Percentiles rank a stretch among this genome's conserved stretches.
Conservation (phyloP, 2,329 filamentous ascomycete species). For the Fusarium sambucinum region DNA sequence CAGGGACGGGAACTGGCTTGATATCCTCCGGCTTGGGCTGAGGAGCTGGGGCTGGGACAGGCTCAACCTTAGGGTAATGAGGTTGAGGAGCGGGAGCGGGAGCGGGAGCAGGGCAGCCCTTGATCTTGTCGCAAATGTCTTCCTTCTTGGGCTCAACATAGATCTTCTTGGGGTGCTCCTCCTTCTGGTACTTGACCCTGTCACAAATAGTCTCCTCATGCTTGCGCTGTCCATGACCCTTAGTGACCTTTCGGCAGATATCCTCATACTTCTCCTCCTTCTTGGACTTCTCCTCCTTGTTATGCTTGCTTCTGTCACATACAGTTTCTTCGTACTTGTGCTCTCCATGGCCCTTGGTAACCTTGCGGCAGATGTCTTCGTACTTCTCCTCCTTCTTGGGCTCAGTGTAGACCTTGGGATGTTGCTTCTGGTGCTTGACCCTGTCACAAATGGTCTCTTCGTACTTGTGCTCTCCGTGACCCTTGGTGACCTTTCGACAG, state of each 20-base stretch:
- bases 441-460: slow-evolving; percentile 18
- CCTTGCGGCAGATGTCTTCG: too few relatives aligned
- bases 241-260: too few relatives aligned
- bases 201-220: slow-evolving; percentile 23
- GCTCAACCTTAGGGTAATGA: background rate
- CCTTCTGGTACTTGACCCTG: slow-evolving; percentile 12
- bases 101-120: background rate
- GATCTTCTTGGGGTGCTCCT: slow-evolving; percentile 10
- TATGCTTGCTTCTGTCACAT: background rate
- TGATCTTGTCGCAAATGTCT: slow-evolving; percentile 22
- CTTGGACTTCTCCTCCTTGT: slow-evolving; percentile 1
- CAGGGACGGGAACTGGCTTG: slow-evolving; percentile 24
- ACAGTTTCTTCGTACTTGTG: slow-evolving; percentile 16
- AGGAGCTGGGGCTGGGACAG: slow-evolving; percentile 14
- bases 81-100: background rate
- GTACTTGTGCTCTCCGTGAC: slow-evolving; percentile 8
- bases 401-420: too few relatives aligned
- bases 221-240: background rate
- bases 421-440: background rate
- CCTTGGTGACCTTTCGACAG: background rate
- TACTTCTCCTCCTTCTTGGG: too few relatives aligned
- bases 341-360: too few relatives aligned
- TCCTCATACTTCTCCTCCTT: too few relatives aligned
- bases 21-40: slow-evolving; percentile 10
- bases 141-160: slow-evolving; percentile 2